Base-by-base conservation (phyloP, 176 grass and related monocot genomes). In the Zizania latifolia region DNA sequence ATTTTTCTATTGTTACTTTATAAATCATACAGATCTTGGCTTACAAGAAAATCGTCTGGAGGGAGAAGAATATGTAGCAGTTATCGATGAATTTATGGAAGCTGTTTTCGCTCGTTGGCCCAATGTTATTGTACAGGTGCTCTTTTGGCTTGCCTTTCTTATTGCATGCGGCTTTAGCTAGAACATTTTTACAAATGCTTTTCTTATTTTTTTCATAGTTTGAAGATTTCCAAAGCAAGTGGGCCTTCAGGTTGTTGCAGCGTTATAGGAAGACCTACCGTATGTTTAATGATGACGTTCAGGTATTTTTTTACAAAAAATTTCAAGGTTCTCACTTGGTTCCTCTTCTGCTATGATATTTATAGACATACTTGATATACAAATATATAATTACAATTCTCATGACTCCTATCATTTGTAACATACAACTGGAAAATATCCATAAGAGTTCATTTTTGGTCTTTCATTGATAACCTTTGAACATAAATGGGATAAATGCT, bases 261-360 rank as follows among this genome's bases (percentile, higher is more conserved):
- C 88, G 91, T 69, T 98, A 98, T 50, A 89, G 94, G 76, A 94
- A 84, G 65, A 94, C 64, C 39, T 98, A 94, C 55, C 91, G 94
- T 59, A 98, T 98, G 94, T 98, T 98, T 74, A 98, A 98, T 86
- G 94, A 98, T 74, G 94, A 98, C 89, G 94, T 98, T 38, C 94
- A 98, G 91, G 94, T 98, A 65, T 46, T 76, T 26, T 38, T 62
- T 72, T 51, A 78, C 69, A 40, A 29, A 55, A 64, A 28, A 57
- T 59, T 67, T 15, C 37, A 53, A 62, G 61, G 59, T 78, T 66
- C 46, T 33, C 33, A 37, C 43, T 55, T 45, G 43, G 37, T 11
- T 74, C 36, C 64, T 77, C n/a, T 21, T 38, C 8, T 81, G 32
- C 43, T 38, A 29, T 37, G 61, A 54, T 66, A 19, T 36, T 9